Conservation (phyloP, 2,329 filamentous ascomycete species). For the Sarocladium kiliense region DNA sequence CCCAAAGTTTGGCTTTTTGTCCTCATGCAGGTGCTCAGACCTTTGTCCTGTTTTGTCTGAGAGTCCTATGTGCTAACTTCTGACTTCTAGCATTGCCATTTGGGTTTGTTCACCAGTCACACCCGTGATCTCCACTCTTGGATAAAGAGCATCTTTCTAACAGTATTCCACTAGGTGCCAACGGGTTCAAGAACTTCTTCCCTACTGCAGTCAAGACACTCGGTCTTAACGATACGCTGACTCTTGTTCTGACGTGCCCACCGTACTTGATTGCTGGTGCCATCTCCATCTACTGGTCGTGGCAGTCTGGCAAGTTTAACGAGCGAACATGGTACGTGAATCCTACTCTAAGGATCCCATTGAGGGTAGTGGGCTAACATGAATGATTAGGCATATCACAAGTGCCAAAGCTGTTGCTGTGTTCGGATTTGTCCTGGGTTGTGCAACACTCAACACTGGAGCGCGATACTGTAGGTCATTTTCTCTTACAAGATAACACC, state of each 20-base stretch:
- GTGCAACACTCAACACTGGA: constrained; percentile 19
- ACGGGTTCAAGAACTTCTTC: constrained; percentile 26
- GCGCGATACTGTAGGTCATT: constrained; percentile 18
- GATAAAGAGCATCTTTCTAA: background rate
- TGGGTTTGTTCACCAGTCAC: background rate
- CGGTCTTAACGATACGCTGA: constrained; percentile 34
- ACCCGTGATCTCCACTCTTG: background rate
- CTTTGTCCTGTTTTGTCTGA: constrained; percentile 44
- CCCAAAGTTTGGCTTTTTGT: constrained; percentile 39
- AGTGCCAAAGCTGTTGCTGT: constrained; percentile 29
- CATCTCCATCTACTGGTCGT: constrained; percentile 31
- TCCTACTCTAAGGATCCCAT: background rate
- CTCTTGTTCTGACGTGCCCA: constrained; percentile 37
- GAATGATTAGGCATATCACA: constrained; percentile 20
- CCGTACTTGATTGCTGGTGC: constrained; percentile 35
- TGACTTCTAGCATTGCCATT: constrained; percentile 3
- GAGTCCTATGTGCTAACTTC: background rate
- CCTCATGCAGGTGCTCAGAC: constrained; percentile 42
- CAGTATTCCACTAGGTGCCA: constrained; percentile 23
- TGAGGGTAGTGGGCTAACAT: background rate
- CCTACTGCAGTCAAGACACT: constrained; percentile 22
- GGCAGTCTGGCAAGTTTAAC: constrained; percentile 32
- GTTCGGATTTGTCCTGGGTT: constrained; percentile 29
- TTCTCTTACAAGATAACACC: too few relatives aligned
- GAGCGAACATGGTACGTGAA: constrained; percentile 22